These are phyloP conservation scores for Nemophila menziesii DNA, from an alignment of 257 asterid genomes.

Conservation along the genomic window DNA sequence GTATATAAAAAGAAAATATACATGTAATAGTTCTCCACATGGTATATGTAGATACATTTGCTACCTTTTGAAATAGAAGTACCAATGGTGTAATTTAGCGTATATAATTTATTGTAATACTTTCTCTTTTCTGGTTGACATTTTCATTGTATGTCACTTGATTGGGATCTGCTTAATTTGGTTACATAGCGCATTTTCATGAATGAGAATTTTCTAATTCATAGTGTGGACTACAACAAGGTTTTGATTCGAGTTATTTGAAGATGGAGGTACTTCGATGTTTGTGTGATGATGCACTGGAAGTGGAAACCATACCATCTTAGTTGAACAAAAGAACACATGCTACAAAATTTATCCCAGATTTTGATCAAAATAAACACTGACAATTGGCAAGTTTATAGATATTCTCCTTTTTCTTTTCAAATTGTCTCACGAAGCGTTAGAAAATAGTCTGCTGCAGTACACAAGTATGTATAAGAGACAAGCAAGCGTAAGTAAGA, in stretches of 20 bases:
- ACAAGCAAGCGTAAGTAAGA: too few relatives aligned
- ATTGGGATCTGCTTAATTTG: slow-evolving; percentile 84
- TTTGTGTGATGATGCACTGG: slow-evolving; percentile 86
- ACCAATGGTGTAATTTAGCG: too few relatives aligned
- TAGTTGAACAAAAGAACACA: slow-evolving; percentile 62
- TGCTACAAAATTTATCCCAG: slow-evolving; percentile 33
- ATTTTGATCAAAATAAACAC: slow-evolving; percentile 37
- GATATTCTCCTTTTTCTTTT: too few relatives aligned
- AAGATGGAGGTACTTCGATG: slow-evolving; percentile 67
- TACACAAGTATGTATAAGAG: too few relatives aligned
- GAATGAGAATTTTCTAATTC: slow-evolving; percentile 64
- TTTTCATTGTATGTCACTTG: slow-evolving; percentile 46
- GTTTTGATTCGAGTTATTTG: slow-evolving; percentile 39
- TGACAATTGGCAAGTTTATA: too few relatives aligned
- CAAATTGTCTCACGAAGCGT: too few relatives aligned
- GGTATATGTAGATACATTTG: too few relatives aligned
- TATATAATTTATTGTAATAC: too few relatives aligned
- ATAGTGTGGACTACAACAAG: slow-evolving; percentile 56
- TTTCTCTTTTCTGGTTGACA: slow-evolving; percentile 13
- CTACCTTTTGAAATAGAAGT: too few relatives aligned
- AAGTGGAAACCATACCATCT: slow-evolving; percentile 50
- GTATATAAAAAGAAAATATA: too few relatives aligned
- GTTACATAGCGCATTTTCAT: slow-evolving; percentile 85
- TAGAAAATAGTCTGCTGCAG: too few relatives aligned
- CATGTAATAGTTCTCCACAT: too few relatives aligned